Evolutionary conservation across 441 rosid genomes (phyloP).

Genomic region (Aquilaria agallochum): DNA sequence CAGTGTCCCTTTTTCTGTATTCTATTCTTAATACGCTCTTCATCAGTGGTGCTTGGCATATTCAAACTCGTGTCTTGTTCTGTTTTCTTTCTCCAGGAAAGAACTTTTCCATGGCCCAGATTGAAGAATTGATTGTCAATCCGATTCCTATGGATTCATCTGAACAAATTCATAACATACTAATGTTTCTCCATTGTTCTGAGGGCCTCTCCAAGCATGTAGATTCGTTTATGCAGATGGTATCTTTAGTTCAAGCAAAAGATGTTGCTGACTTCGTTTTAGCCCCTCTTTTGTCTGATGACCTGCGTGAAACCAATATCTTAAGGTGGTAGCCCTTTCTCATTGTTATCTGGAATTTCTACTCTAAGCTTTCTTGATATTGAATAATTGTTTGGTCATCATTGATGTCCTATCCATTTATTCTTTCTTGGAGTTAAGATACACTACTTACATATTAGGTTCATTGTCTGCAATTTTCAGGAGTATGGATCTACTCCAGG

Average conservation of each 20-base stretch:
- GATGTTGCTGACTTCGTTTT: constrained; percentile 54
- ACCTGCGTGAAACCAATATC: constrained; percentile 45
- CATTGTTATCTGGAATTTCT: constrained; percentile 5
- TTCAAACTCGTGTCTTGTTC: constrained; percentile 6
- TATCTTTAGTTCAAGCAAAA: constrained; percentile 59
- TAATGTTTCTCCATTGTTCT: constrained; percentile 75
- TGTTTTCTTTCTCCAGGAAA: constrained; percentile 42
- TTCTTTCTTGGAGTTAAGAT: no score
- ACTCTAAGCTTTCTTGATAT: neutral
- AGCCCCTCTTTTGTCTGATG: constrained; percentile 62
- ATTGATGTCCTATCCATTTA: no score
- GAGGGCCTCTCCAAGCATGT: constrained; percentile 70
- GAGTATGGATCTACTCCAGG: constrained; percentile 43
- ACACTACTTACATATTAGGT: no score
- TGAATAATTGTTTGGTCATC: no score
- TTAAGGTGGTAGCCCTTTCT: constrained; percentile 43
- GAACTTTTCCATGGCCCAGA: constrained; percentile 62
- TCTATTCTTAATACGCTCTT: constrained; percentile 5
- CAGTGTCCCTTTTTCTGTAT: constrained; percentile 4
- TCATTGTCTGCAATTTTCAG: constrained; percentile 25
- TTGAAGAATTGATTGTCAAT: constrained; percentile 58
- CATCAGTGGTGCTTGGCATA: constrained; percentile 2
- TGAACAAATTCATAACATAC: constrained; percentile 71
- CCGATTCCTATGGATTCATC: constrained; percentile 46
- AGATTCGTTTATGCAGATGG: constrained; percentile 64